Evolutionary conservation across 441 rosid species (phyloP).

Genomic region (Croton setiger): DNA sequence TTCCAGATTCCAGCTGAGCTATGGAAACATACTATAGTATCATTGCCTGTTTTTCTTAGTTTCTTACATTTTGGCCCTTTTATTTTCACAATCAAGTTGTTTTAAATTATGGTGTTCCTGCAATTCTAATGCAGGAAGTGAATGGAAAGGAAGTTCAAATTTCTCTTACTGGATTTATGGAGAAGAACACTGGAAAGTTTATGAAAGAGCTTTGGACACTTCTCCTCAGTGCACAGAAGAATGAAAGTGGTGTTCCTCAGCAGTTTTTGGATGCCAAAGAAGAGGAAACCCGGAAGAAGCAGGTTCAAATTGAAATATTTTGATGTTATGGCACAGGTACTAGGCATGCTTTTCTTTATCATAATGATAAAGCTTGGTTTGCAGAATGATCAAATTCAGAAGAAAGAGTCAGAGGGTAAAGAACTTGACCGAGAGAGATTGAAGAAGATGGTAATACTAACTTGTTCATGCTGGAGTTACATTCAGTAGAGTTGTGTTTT

Average conservation of each 20-base stretch:
- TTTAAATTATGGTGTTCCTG: conserved; percentile 9
- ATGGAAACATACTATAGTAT: conserved; percentile 14
- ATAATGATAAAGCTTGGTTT: conserved; percentile 18
- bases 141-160: conserved; percentile 96
- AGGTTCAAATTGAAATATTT: conserved; percentile 44
- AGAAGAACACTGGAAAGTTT: conserved; percentile 89
- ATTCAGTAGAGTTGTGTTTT: conserved; percentile 38
- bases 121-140: conserved; percentile 48
- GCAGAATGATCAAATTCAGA: conserved; percentile 74
- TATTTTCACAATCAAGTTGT: background rate
- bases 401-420: conserved; percentile 60
- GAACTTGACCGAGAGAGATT: conserved; percentile 46
- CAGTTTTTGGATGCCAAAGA: conserved; percentile 84
- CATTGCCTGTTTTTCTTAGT: background rate
- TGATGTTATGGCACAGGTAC: conserved; percentile 2
- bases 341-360: background rate
- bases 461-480: conserved; percentile 69
- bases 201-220: conserved; percentile 99
- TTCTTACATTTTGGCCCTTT: background rate
- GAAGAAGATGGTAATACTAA: conserved; percentile 75
- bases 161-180: conserved; percentile 95
- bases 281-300: conserved; percentile 72
- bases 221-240: conserved; percentile 85
- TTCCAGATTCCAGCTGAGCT: conserved; percentile 14
- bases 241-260: conserved; percentile 91